Percentiles rank a stretch among this genome's conserved stretches.
Conservation (phyloP, 106 monocot genomes). For the Platanthera zijinensis region DNA sequence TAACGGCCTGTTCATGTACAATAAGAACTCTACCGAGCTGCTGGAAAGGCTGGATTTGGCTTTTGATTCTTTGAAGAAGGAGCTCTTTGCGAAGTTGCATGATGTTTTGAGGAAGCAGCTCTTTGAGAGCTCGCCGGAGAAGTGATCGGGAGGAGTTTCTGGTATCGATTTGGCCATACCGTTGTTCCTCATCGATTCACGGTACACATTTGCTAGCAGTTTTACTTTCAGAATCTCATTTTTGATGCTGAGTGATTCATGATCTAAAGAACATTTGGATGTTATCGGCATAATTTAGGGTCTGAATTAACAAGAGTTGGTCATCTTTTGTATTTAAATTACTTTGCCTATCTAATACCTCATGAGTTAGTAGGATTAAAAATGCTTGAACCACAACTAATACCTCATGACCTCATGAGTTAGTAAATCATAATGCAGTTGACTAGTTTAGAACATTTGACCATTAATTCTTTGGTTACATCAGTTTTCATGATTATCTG, state of each 20-base stretch:
- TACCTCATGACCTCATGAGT: too few relatives aligned
- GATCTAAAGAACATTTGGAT: not conserved
- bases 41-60: slow-evolving; percentile 45
- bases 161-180: not conserved
- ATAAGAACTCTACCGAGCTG: slow-evolving; percentile 55
- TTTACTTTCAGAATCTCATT: not conserved
- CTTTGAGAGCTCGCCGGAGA: slow-evolving; percentile 16
- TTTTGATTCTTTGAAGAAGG: slow-evolving; percentile 45
- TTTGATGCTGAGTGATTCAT: not conserved
- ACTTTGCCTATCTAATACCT: not conserved
- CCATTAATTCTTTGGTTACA: too few relatives aligned
- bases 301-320: not conserved
- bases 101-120: slow-evolving; percentile 41
- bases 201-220: not conserved
- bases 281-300: not conserved
- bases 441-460: too few relatives aligned
- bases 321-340: not conserved
- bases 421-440: too few relatives aligned
- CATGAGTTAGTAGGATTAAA: not conserved
- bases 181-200: not conserved
- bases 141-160: not conserved
- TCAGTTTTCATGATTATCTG: too few relatives aligned
- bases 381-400: not conserved
- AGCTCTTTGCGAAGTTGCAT: slow-evolving; percentile 48
- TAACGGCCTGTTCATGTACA: slow-evolving; percentile 68